A percentile compares a stretch with the other conserved stretches of the same genome.
phyloP scores from a whole-genome alignment of 2,329 filamentous ascomycete species.

The Cordyceps javanica region DNA sequence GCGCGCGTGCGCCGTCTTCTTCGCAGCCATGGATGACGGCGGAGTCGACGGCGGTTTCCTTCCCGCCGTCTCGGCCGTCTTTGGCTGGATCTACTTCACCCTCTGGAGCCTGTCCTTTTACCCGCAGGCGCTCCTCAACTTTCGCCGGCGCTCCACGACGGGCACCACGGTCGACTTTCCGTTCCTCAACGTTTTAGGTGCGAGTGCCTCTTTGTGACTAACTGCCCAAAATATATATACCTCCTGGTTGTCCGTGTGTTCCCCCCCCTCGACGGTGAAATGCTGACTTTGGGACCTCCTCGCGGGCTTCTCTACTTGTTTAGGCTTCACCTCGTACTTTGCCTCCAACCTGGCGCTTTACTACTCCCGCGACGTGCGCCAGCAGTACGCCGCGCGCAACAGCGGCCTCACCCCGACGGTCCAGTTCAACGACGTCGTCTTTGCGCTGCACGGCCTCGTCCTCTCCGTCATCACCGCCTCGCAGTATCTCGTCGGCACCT shows the following conservation, averaged over 20 bases:
- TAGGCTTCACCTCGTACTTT: constrained; percentile 68
- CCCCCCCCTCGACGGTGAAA: too few relatives aligned
- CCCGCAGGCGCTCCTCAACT: constrained; percentile 81
- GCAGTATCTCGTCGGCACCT: constrained; percentile 62
- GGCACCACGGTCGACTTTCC: constrained; percentile 89
- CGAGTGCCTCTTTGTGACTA: too few relatives aligned
- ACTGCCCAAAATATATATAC: too few relatives aligned
- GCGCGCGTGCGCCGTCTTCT: neutral
- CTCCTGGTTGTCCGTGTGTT: too few relatives aligned
- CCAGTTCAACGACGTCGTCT: constrained; percentile 82
- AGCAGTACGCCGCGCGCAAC: constrained; percentile 79
- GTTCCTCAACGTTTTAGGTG: constrained; percentile 61
- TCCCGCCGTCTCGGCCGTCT: constrained; percentile 46
- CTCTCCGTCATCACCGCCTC: constrained; percentile 67
- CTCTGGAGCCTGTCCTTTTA: constrained; percentile 90
- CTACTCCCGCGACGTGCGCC: constrained; percentile 69
- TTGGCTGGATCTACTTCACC: constrained; percentile 70
- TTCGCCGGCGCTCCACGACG: constrained; percentile 65
- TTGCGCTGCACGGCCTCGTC: constrained; percentile 74
- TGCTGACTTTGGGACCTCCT: too few relatives aligned
- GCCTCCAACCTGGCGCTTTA: constrained; percentile 70
- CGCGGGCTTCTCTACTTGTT: too few relatives aligned
- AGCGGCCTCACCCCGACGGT: constrained; percentile 73
- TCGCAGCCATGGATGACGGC: constrained; percentile 9
- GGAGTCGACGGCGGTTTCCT: constrained; percentile 31